Evolutionary conservation across 2,329 filamentous ascomycete species (phyloP), one percentile per base, ranked within the genome.

Genomic region (Exophiala oligosperma): DNA sequence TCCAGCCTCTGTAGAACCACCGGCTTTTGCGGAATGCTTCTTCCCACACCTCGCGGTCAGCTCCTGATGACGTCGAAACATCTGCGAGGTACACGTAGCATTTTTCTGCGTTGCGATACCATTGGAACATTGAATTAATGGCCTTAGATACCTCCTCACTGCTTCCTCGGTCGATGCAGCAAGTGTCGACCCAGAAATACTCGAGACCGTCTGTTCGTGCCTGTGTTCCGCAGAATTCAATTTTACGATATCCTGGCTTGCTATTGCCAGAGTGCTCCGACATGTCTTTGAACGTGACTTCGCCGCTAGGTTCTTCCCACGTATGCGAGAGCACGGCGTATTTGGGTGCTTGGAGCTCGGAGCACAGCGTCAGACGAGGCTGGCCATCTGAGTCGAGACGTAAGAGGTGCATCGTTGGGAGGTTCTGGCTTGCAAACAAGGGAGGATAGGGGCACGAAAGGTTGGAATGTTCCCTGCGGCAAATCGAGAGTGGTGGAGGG

Each of bases 11-110:
- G 4, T 3, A 17, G 21, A 46, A 46, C 41, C 35, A 52, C 66
- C 67, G 2, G 46, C 62, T 9, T 65, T 67, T 2, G 9, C 47
- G 47, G 47, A 49, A 49, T n/a, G 21, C 41, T 46, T 4, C 4
- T 21, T 46, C 21, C 21, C 21, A 46, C 23, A 11, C 4, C 4
- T 28, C 7, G 26, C 26, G 26, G 26, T 11, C 41, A 21, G 14
- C 23, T 26, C n/a, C 11, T 12, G n/a, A 14, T 14, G 26, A 4
- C 26, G n/a, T 40, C 37, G n/a, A 40, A 14, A 40, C 37, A 17
- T 40, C n/a, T 40, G n/a, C 4, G 11, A 40, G 37, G 37, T 40
- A 40, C 4, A 40, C n/a, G n/a, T 40, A 40, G 37, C 37, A 40
- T 17, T 40, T 40, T 4, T 14, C n/a, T 4, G 37, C n/a, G 12